These are phyloP conservation scores for Gaeumannomyces tritici DNA, from an alignment of 2,329 filamentous ascomycete species.

Conservation along the genomic window DNA sequence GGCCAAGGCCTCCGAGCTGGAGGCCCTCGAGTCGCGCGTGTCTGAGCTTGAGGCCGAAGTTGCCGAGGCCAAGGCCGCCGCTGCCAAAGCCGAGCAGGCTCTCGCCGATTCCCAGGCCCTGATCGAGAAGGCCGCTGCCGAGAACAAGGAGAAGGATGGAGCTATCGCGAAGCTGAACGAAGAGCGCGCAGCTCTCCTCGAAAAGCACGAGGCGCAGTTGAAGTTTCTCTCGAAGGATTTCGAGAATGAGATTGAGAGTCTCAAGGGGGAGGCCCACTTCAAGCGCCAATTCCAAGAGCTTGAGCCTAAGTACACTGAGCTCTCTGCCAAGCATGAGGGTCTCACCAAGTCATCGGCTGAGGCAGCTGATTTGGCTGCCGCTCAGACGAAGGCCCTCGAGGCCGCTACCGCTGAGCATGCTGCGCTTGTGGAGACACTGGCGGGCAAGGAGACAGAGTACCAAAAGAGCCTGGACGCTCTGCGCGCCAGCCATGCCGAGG, in stretches of 20 bases:
- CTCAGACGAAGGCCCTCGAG: conserved; percentile 31
- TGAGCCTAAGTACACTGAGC: conserved; percentile 45
- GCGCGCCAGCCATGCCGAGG: conserved; percentile 47
- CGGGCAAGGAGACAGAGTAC: conserved; percentile 41
- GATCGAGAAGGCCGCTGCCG: conserved; percentile 35
- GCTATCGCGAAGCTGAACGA: conserved; percentile 40
- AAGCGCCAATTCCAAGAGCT: conserved; percentile 55
- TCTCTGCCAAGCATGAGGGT: conserved; percentile 14
- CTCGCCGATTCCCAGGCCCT: conserved; percentile 37
- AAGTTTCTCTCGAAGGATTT: conserved; percentile 51
- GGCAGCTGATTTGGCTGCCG: conserved; percentile 25
- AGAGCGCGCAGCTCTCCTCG: conserved; percentile 28
- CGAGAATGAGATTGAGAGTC: conserved; percentile 54
- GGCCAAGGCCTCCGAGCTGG: conserved; percentile 28
- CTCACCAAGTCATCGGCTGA: conserved; percentile 8
- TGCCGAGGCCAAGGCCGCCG: conserved; percentile 30
- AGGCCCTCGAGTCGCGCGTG: conserved; percentile 28
- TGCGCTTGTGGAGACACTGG: conserved; percentile 33
- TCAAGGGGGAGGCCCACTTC: conserved; percentile 53
- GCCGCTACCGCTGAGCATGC: conserved; percentile 33
- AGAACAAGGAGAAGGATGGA: conserved; percentile 36
- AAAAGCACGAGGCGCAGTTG: conserved; percentile 48
- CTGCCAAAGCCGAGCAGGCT: conserved; percentile 33
- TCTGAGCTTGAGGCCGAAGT: conserved; percentile 36
- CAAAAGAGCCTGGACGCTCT: conserved; percentile 45